Evolutionary conservation across 768 basidiomycete species (phyloP), one percentile per base, ranked within the genome.

Genomic region (Tylopilus subfusipes): DNA sequence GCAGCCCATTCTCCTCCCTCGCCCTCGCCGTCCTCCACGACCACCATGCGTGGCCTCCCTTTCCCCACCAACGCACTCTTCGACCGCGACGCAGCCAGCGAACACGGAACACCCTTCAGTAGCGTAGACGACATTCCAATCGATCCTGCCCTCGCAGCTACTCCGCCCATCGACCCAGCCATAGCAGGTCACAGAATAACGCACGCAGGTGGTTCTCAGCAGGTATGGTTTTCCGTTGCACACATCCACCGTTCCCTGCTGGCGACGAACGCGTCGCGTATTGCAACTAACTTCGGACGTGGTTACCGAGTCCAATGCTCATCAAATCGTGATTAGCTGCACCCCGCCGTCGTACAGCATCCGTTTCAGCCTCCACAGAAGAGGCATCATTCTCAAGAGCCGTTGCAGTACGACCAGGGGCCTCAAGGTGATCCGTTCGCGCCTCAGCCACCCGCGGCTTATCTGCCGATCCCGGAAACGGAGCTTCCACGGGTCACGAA

Each of bases 361-460:
- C 68, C 54, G 18, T 49, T 73, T 30, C 25, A 45, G 4, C 59
- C 30, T 2, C 54, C 36, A 12, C 56, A 21, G 22, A 56, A 49
- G 42, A 56, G 57, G 47, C 57, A 65, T 18, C 64, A 68, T 47
- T 68, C 73, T 24, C 66, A 60, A 59, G 64, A 70, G 42, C 71
- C 71, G 30, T 70, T 72, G 51, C 83, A 83, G 54, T 89, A 88
- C 65, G 79, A 84, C 34, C 81, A 87, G 68, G 87, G 82, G 22
- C 89, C 90, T 16, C 86, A 88, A 63, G 89, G 90, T 56, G 90
- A 90, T 72, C 88, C 89, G 36, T 91, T 91, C 66, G 86, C 88
- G 50, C 88, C 84, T 42, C 84, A 81, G 59, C 78, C 79, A 52
- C 73, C 74, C 38, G 74, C 75, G 53, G 70, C 80, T 52, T 85